Base-by-base conservation (phyloP, 164 flowering plant species). In the Litsea cubeba region DNA sequence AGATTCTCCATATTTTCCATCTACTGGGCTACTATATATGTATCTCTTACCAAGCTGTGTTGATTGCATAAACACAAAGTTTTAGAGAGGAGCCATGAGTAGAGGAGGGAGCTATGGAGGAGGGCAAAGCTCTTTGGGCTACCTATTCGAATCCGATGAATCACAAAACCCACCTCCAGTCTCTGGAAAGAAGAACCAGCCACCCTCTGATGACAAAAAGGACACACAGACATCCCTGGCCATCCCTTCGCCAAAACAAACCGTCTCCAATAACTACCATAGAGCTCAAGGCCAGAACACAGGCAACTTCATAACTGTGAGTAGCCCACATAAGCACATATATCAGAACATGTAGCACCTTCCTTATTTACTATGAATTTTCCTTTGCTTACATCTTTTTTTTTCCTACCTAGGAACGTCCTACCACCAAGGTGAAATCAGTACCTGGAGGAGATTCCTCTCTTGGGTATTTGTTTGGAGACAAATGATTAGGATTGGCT, bases 371-470 rank as follows among this genome's bases (percentile, higher is more conserved):
- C n/a, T 54, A 17, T 54, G n/a, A 15, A 23, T 35, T 4, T 18
- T 6, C 15, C 30, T 50, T 63, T 17, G 8, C 25, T 22, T 63
- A 10, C 28, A 24, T 63, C 30, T 35, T 12, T 23, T 12, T 72
- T 40, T 73, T 0, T 58, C 32, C 24, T 23, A 57, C 63, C 24
- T 65, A 84, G 87, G 87, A 80, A 23, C 87, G 87, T 14, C 87
- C 87, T 2, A 73, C 87, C 2, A 84, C 87, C 2, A 82, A 78
- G 75, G 85, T 84, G 64, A 75, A 73, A 24, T 81, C 83, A 30
- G 82, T 65, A 49, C 87, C 85, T 1, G 85, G 87, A 14, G 87
- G 87, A 79, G 79, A 73, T 50, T 84, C 87, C 28, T 81, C 85
- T 40, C 80, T 84, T 23, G 85, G 84, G 26, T 84, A 84, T 81